These are phyloP conservation scores for Ambrosiella cleistominuta DNA, from an alignment of 2,329 filamentous ascomycete genomes.

Conservation along the genomic window DNA sequence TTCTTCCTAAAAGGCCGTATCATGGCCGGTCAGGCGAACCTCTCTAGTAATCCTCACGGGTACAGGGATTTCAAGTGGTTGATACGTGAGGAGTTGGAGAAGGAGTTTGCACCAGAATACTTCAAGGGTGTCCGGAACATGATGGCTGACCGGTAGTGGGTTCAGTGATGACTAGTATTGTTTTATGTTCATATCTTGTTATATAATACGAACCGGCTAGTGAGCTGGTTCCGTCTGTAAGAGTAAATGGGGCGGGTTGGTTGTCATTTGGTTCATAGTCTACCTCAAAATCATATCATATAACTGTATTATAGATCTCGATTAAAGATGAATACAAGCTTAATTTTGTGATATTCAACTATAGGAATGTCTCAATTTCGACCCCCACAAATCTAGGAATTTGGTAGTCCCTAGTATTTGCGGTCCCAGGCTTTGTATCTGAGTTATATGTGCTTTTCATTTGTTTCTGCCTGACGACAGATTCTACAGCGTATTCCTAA, in stretches of 20 bases:
- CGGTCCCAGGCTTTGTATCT: too few relatives aligned
- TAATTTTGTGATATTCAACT: background rate
- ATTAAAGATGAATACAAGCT: conserved; percentile 13
- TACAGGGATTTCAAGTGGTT: conserved; percentile 82
- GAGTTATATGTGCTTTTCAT: too few relatives aligned
- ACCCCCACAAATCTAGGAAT: too few relatives aligned
- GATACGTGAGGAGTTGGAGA: conserved; percentile 68
- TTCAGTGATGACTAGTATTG: background rate
- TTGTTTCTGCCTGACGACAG: background rate
- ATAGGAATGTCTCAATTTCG: too few relatives aligned
- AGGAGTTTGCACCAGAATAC: conserved; percentile 48
- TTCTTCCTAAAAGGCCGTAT: conserved; percentile 96
- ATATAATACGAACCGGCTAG: background rate
- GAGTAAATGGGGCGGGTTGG: conserved; percentile 2
- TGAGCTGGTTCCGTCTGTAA: conserved; percentile 1
- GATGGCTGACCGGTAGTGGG: conserved; percentile 51
- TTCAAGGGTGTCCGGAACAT: conserved; percentile 64
- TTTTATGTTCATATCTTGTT: background rate
- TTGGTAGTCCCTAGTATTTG: too few relatives aligned
- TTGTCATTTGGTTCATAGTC: too few relatives aligned
- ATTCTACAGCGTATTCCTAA: background rate
- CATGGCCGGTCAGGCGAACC: conserved; percentile 84
- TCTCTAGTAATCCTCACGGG: conserved; percentile 53
- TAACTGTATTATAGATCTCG: conserved; percentile 10
- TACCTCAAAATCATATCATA: background rate